phyloP scores from a whole-genome alignment of 2,329 filamentous ascomycete genomes.

The Cylindrodendrum hubeiense region DNA sequence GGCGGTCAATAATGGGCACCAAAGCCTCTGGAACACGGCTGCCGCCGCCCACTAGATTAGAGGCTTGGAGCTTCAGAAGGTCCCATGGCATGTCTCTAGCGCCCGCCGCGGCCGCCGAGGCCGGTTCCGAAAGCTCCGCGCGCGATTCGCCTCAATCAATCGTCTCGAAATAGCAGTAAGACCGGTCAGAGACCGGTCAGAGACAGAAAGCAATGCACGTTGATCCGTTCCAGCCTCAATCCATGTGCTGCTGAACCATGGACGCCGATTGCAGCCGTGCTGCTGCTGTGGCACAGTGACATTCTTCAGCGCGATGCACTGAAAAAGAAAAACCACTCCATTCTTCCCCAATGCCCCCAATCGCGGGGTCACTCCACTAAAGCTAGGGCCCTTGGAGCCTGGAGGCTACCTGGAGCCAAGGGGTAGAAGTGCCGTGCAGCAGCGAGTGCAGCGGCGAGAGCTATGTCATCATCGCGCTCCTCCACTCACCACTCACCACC shows the following conservation, averaged over 20 bases:
- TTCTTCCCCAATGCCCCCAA: slow-evolving; percentile 12
- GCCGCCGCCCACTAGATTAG: background rate
- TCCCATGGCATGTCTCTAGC: background rate
- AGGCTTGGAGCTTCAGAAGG: background rate
- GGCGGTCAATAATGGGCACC: background rate
- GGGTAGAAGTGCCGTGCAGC: background rate
- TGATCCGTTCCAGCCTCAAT: background rate
- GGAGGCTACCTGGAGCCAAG: slow-evolving; percentile 1
- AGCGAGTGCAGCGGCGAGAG: background rate
- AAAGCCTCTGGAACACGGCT: background rate
- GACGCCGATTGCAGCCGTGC: background rate
- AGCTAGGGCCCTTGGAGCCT: background rate
- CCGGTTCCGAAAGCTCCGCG: background rate
- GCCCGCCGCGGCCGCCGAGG: background rate
- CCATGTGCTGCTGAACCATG: background rate
- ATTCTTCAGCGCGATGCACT: background rate
- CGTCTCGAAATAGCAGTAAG: background rate
- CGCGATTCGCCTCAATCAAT: background rate
- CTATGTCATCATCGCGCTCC: slow-evolving; percentile 20
- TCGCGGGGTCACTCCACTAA: slow-evolving; percentile 19
- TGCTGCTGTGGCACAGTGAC: background rate
- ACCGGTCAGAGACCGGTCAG: background rate
- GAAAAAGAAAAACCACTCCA: slow-evolving; percentile 5
- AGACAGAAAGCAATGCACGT: background rate
- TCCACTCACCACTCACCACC: slow-evolving; percentile 1